phyloP scores from a whole-genome alignment of 139 green algal species.

The Tetradesmus lagerheimii region DNA sequence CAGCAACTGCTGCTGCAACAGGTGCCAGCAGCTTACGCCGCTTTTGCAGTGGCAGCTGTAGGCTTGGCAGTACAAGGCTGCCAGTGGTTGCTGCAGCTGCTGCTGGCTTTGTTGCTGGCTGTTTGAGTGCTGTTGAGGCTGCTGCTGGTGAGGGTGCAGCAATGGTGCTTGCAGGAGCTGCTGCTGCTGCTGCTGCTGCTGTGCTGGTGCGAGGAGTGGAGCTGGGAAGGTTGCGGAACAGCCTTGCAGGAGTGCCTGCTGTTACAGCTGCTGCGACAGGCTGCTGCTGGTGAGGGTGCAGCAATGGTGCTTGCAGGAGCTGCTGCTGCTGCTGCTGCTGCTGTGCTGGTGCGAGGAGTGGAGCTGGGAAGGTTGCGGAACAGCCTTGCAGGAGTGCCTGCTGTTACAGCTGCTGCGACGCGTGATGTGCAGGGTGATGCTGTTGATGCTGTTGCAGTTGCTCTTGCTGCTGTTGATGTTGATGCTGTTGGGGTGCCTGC shows the following conservation, averaged over 20 bases:
- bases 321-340: not conserved
- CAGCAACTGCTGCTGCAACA: not conserved
- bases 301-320: not conserved
- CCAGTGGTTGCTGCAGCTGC: not conserved
- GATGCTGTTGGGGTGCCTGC: slow-evolving; percentile 1
- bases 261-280: not conserved
- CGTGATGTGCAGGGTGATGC: not conserved
- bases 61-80: not conserved
- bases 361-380: not conserved
- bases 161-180: not conserved
- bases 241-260: not conserved
- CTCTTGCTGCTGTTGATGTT: not conserved
- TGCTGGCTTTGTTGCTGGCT: not conserved
- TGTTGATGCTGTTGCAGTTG: slow-evolving; percentile 9
- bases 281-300: not conserved
- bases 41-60: not conserved
- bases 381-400: not conserved
- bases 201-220: not conserved
- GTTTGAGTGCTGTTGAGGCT: not conserved
- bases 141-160: not conserved
- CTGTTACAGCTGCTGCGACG: not conserved
- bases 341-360: not conserved
- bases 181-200: not conserved
- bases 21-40: not conserved
- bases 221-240: not conserved